phyloP scores from a whole-genome alignment of 306 rosid species.

The Vigna hirtella region DNA sequence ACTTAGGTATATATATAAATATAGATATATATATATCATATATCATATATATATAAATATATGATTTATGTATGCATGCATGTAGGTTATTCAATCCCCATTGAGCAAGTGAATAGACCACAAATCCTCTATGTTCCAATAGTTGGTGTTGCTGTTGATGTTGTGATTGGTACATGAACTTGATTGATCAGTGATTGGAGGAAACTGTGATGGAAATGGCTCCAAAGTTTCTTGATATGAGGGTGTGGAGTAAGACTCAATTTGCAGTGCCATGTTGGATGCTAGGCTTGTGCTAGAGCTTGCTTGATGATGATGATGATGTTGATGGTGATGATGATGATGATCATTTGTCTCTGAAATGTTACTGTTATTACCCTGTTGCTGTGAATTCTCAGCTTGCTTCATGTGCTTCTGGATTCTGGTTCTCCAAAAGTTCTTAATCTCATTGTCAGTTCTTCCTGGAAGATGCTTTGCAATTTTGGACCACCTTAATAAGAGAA shows the following conservation, averaged over 20 bases:
- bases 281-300: slow-evolving; percentile 52
- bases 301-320: slow-evolving; percentile 45
- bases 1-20: slow-evolving; percentile 20
- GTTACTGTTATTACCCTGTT: slow-evolving; percentile 35
- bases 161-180: slow-evolving; percentile 46
- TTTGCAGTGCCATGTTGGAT: slow-evolving; percentile 48
- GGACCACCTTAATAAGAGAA: slow-evolving; percentile 72
- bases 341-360: slow-evolving; percentile 42
- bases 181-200: slow-evolving; percentile 47
- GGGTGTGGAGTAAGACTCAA: slow-evolving; percentile 57
- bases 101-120: slow-evolving; percentile 92
- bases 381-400: slow-evolving; percentile 63
- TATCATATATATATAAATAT: neutral
- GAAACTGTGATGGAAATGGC: slow-evolving; percentile 47
- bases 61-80: neutral
- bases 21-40: neutral
- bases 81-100: slow-evolving; percentile 24
- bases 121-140: slow-evolving; percentile 94
- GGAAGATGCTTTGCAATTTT: slow-evolving; percentile 96
- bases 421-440: slow-evolving; percentile 97
- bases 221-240: slow-evolving; percentile 48
- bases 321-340: slow-evolving; percentile 43
- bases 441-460: slow-evolving; percentile 95
- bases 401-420: slow-evolving; percentile 94
- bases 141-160: slow-evolving; percentile 47